Conservation (phyloP, 1,284 basidiomycete species). For the Taiwanofungus camphoratus region DNA sequence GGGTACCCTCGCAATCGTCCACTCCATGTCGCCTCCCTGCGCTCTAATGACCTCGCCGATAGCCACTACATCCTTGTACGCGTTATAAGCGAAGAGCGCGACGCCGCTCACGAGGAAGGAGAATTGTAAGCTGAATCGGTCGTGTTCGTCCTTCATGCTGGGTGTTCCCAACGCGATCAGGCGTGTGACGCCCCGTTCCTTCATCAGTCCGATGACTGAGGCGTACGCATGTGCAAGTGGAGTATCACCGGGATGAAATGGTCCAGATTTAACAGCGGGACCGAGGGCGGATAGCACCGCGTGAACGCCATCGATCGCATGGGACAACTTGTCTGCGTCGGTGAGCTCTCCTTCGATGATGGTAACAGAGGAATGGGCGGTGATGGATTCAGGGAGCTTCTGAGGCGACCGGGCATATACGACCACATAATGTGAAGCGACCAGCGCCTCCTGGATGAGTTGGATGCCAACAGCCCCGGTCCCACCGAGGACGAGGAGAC, state of each 20-base stretch:
- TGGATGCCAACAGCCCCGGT: slow-evolving; percentile 55
- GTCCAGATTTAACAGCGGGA: slow-evolving; percentile 34
- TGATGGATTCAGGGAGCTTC: slow-evolving; percentile 51
- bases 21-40: slow-evolving; percentile 45
- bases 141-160: slow-evolving; percentile 54
- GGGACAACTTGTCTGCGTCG: slow-evolving; percentile 40
- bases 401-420: slow-evolving; percentile 56
- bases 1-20: slow-evolving; percentile 65
- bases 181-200: slow-evolving; percentile 42
- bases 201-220: slow-evolving; percentile 50
- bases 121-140: slow-evolving; percentile 48
- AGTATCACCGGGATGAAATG: slow-evolving; percentile 38
- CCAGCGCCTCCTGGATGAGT: slow-evolving; percentile 48
- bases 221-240: slow-evolving; percentile 58
- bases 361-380: slow-evolving; percentile 36
- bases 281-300: slow-evolving; percentile 64
- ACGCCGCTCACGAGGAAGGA: slow-evolving; percentile 37
- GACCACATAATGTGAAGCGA: slow-evolving; percentile 40
- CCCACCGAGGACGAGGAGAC: slow-evolving; percentile 38
- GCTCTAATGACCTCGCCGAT: slow-evolving; percentile 50
- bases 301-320: slow-evolving; percentile 51
- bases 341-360: slow-evolving; percentile 51
- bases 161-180: slow-evolving; percentile 61
- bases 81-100: slow-evolving; percentile 30
- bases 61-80: slow-evolving; percentile 43